Evolutionary conservation across 371 early-diverging fungal genomes (phyloP), one percentile per base, ranked within the genome.

Genomic region (Mucor circinelloides): DNA sequence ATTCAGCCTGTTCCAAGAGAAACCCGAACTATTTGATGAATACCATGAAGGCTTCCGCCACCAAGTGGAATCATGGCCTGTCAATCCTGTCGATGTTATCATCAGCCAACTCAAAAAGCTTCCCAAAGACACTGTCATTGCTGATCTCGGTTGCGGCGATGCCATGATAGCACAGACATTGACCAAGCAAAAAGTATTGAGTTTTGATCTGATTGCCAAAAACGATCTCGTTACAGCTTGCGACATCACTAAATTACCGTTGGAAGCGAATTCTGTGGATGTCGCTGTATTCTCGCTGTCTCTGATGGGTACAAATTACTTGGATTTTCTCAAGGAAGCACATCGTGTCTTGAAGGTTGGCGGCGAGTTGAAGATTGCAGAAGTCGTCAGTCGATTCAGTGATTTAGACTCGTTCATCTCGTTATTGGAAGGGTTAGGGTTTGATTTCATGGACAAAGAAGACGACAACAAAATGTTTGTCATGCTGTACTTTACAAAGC

Each of bases 91-190:
- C 1, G 95, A 98, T 77, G 75, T 91, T 3, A 89, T 97, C 69
- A 90, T 97, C 58, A 73, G 82, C 3, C 84, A 91, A 54, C 78
- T 99, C 10, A 71, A 74, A n/a, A 69, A 76, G 25, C 71, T 81
- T 34, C 81, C 87, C 40, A 74, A 75, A 60, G 76, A 68, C 40
- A 81, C 84, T 0, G 81, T 91, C 2, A 86, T 99, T 58, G 99
- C 97, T 2, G 99, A 99, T 82, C 72, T 99, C 72, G 99, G 99
- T 1, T 99, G 99, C 74, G 99, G 99, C 8, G 98, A 97, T 71
- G 99, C 97, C 15, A 89, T 89, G 78, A 85, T 99, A 69, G 93
- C 97, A 1, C 83, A 88, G 56, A 83, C 86, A 10, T 80, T 98
- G 55, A 83, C 79, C n/a, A 78, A 79, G 48, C 80, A 82, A 23